These are phyloP conservation scores for Xylaria palmicola DNA, from an alignment of 495 filamentous ascomycete genomes.

Conservation along the genomic window DNA sequence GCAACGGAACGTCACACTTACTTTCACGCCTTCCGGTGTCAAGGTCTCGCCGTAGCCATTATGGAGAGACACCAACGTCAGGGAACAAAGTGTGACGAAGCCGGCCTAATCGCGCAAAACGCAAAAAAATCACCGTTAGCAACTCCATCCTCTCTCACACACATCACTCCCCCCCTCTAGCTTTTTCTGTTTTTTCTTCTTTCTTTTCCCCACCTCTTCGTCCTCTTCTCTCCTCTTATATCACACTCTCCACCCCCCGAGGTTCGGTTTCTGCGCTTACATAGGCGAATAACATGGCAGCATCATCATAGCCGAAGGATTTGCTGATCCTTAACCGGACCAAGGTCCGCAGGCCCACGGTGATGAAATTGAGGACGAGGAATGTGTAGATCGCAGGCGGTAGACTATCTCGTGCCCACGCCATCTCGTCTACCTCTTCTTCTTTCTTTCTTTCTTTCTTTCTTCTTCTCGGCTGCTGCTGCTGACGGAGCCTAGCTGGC, in stretches of 20 bases:
- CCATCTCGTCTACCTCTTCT: too few species aligned
- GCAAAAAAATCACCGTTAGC: too few species aligned
- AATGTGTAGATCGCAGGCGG: constrained; percentile 15
- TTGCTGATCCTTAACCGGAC: constrained; percentile 17
- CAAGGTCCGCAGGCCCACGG: constrained; percentile 8
- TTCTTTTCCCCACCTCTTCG: too few species aligned
- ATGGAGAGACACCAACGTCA: constrained; percentile 10
- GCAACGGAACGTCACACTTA: constrained; percentile 2
- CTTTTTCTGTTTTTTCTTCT: not conserved
- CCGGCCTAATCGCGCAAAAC: not conserved
- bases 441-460: not conserved
- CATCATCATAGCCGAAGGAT: constrained; percentile 17
- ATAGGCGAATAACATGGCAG: constrained; percentile 14
- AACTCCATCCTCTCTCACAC: too few species aligned
- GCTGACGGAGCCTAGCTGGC: too few species aligned
- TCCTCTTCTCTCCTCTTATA: too few species aligned
- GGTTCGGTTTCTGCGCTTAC: constrained; percentile 10
- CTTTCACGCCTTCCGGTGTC: not conserved
- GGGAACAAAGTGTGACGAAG: constrained; percentile 10
- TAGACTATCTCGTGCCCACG: constrained; percentile 19
- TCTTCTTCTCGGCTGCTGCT: not conserved
- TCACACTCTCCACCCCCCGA: too few species aligned
- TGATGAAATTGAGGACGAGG: constrained; percentile 11
- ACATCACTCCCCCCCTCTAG: not conserved
- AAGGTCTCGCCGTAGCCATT: constrained; percentile 14